phyloP scores from a whole-genome alignment of 208 protist species.

The Phytomonas serpens region DNA sequence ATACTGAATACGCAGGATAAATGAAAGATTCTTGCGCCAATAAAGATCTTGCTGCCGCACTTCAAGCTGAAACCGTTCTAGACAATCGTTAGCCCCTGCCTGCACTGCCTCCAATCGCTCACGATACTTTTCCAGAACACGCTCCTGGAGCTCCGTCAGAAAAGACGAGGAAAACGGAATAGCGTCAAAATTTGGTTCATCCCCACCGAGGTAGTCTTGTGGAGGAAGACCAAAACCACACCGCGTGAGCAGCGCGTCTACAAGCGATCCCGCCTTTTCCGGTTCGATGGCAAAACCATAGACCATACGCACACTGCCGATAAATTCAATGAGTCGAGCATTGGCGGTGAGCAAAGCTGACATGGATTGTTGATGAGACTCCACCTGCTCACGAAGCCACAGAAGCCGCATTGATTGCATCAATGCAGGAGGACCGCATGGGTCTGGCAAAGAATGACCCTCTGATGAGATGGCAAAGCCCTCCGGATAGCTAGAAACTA shows the following conservation, averaged over 20 bases:
- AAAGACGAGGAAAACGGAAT: not conserved
- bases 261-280: constrained; percentile 12
- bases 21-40: not conserved
- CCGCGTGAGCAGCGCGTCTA: constrained; percentile 9
- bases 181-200: not conserved
- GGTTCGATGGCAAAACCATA: constrained; percentile 8
- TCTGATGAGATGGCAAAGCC: not conserved
- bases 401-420: constrained; percentile 16
- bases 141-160: not conserved
- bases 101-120: constrained; percentile 1
- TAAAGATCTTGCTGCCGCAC: not conserved
- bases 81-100: constrained; percentile 1
- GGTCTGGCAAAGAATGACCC: not conserved
- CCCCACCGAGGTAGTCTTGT: not conserved
- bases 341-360: constrained; percentile 42
- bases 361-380: constrained; percentile 27
- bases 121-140: constrained; percentile 7
- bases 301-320: constrained; percentile 19
- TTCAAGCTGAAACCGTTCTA: not conserved
- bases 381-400: constrained; percentile 17
- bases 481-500: not conserved
- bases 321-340: constrained; percentile 32
- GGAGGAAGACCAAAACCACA: constrained; percentile 4
- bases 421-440: constrained; percentile 5
- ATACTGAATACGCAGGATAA: not conserved